Conservation (phyloP, 2,329 filamentous ascomycete genomes). For the Tolypocladium inflatum region DNA sequence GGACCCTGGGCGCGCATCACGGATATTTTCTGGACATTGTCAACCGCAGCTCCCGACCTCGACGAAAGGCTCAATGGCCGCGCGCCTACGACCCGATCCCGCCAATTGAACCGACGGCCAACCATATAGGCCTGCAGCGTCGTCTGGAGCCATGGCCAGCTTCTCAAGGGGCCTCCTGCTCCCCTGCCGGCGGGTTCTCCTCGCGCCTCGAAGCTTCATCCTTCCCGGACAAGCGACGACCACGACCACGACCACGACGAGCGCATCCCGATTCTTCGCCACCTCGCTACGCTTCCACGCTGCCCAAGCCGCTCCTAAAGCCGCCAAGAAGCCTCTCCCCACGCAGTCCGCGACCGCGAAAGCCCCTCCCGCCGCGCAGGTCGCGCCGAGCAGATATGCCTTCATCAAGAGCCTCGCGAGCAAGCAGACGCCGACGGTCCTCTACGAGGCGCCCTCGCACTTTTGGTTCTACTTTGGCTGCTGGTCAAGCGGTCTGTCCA, state of each 20-base stretch:
- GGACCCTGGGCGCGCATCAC: neutral
- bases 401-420: constrained; percentile 47
- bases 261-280: constrained; percentile 17
- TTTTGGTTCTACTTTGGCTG: constrained; percentile 52
- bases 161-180: constrained; percentile 19
- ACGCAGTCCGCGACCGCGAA: constrained; percentile 2
- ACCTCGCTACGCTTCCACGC: constrained; percentile 15
- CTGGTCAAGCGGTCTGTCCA: constrained; percentile 41
- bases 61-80: neutral
- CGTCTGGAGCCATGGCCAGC: constrained; percentile 17
- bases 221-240: constrained; percentile 6
- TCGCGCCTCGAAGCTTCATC: constrained; percentile 10
- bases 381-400: constrained; percentile 24
- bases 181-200: constrained; percentile 14
- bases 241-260: constrained; percentile 5
- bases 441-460: constrained; percentile 59
- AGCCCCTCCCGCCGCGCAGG: neutral
- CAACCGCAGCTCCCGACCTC: neutral
- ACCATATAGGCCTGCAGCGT: neutral
- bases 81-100: neutral
- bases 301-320: constrained; percentile 8
- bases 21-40: neutral
- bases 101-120: neutral
- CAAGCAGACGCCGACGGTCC: constrained; percentile 43
- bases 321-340: constrained; percentile 5